A percentile compares a stretch with the other conserved stretches of the same genome.
Evolutionary conservation across 2,329 filamentous ascomycete species (phyloP).

Genomic region (Mollisiaceae sp.): DNA sequence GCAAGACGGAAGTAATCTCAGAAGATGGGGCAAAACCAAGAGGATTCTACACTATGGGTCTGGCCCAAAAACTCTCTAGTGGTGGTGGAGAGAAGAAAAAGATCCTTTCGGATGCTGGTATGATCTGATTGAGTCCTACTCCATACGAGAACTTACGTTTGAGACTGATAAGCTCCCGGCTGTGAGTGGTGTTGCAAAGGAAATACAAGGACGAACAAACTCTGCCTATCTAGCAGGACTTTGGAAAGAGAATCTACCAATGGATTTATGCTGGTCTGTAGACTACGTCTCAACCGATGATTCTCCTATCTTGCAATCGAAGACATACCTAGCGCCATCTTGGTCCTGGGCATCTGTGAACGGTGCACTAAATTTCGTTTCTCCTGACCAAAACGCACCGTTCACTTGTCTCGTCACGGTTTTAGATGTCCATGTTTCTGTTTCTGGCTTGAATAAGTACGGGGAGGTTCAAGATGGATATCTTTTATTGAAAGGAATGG

Average conservation of each 20-base stretch:
- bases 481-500: constrained; percentile 15
- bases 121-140: constrained; percentile 19
- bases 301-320: constrained; percentile 8
- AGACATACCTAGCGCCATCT: constrained; percentile 15
- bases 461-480: constrained; percentile 15
- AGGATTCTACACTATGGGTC: constrained; percentile 15
- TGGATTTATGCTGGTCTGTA: constrained; percentile 9
- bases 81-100: neutral
- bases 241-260: constrained; percentile 17
- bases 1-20: constrained; percentile 11
- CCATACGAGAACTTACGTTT: constrained; percentile 17
- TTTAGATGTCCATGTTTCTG: constrained; percentile 15
- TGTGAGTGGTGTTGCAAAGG: constrained; percentile 15
- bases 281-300: constrained; percentile 13
- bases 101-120: constrained; percentile 10
- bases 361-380: constrained; percentile 4
- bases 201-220: constrained; percentile 3
- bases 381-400: constrained; percentile 9
- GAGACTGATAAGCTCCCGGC: constrained; percentile 17
- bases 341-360: constrained; percentile 19
- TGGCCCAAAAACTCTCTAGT: constrained; percentile 11
- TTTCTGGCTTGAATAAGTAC: constrained; percentile 15
- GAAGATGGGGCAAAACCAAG: constrained; percentile 18
- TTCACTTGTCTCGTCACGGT: constrained; percentile 12
- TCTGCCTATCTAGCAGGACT: constrained; percentile 17